These are phyloP conservation scores for Phytophthora macrochlamydospora DNA, from an alignment of 352 stramenopile species.

Conservation along the genomic window DNA sequence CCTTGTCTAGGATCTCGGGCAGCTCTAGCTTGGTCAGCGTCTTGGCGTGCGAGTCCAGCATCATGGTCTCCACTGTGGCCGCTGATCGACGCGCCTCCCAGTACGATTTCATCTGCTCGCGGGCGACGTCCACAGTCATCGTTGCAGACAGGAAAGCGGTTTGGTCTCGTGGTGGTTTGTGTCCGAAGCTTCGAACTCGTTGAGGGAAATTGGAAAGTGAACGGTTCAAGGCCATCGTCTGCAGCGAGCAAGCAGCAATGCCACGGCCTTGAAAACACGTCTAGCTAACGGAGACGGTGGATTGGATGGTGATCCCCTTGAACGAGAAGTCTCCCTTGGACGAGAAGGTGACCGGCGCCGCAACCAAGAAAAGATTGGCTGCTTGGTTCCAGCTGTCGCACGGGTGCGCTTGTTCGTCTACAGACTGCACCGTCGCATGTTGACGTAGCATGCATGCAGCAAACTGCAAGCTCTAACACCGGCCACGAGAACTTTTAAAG, in stretches of 20 bases:
- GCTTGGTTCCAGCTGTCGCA: not conserved
- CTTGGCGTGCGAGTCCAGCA: conserved; percentile 80
- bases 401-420: not conserved
- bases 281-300: not conserved
- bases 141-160: not conserved
- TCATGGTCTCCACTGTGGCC: conserved; percentile 82
- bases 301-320: not conserved
- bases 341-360: not conserved
- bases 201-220: conserved; percentile 18
- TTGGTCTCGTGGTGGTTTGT: not conserved
- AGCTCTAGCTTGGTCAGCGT: conserved; percentile 68
- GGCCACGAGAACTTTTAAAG: no score
- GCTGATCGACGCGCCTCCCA: conserved; percentile 67
- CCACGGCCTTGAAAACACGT: not conserved
- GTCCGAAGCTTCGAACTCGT: not conserved
- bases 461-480: no score
- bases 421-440: not conserved
- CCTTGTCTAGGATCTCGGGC: conserved; percentile 73
- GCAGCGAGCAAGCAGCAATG: conserved; percentile 3
- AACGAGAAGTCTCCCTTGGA: not conserved
- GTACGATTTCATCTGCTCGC: conserved; percentile 78
- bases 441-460: no score
- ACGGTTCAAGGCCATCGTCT: not conserved
- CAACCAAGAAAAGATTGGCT: not conserved
- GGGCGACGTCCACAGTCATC: conserved; percentile 56